Conservation (phyloP, 2,329 filamentous ascomycete genomes). For the Fusarium tjaetaba region DNA sequence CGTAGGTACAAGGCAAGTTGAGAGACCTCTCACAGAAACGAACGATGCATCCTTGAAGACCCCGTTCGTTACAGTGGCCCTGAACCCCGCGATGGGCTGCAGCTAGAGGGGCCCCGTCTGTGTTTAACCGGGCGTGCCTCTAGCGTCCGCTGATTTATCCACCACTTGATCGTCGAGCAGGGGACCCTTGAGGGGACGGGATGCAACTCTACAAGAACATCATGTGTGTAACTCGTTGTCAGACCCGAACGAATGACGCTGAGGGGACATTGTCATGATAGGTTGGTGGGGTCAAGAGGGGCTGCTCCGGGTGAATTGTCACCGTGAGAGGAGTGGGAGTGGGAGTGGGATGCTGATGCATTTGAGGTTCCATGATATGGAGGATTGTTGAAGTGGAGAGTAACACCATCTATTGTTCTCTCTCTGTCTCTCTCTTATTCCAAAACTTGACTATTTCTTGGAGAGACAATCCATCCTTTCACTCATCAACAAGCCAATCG, state of each 20-base stretch:
- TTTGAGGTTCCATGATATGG: slow-evolving; percentile 32
- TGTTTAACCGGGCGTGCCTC: slow-evolving; percentile 36
- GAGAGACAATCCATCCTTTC: not conserved
- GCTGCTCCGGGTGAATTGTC: slow-evolving; percentile 37
- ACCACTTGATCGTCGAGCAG: slow-evolving; percentile 29
- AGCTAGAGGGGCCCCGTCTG: not conserved
- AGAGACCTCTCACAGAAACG: not conserved
- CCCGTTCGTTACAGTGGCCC: slow-evolving; percentile 4
- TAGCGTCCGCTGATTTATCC: slow-evolving; percentile 17
- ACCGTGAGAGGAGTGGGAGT: slow-evolving; percentile 1
- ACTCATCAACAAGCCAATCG: slow-evolving; percentile 13
- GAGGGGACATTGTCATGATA: slow-evolving; percentile 28
- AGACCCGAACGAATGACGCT: slow-evolving; percentile 32
- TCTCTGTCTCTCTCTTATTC: not conserved
- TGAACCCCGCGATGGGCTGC: slow-evolving; percentile 21
- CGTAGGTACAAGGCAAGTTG: not conserved
- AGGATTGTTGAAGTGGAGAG: slow-evolving; percentile 19
- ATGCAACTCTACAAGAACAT: slow-evolving; percentile 15
- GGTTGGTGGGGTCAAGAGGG: slow-evolving; percentile 40
- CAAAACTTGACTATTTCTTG: slow-evolving; percentile 16
- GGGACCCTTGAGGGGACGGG: slow-evolving; percentile 7
- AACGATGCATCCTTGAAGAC: not conserved
- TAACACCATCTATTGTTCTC: not conserved
- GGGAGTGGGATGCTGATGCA: not conserved
- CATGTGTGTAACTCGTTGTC: slow-evolving; percentile 1